These are phyloP conservation scores for Skeletonema grethae DNA, from an alignment of 108 stramenopile species.

Conservation along the genomic window DNA sequence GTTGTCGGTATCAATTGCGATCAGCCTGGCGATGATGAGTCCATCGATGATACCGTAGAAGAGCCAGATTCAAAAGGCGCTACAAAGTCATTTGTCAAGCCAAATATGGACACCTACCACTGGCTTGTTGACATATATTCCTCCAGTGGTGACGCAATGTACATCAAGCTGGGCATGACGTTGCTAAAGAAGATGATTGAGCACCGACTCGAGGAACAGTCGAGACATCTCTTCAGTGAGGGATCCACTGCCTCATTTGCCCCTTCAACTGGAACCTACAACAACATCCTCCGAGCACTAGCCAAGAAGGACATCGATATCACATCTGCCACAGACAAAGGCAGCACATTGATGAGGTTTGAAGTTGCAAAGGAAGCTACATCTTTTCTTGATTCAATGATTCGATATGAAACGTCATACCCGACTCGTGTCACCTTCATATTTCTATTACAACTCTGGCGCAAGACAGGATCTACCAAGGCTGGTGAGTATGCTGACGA, in stretches of 20 bases:
- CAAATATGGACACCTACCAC: constrained; percentile 40
- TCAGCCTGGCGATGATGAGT: neutral
- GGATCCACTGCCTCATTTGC: constrained; percentile 12
- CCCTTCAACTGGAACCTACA: constrained; percentile 42
- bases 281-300: constrained; percentile 40
- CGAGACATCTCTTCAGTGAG: neutral
- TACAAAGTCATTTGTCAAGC: constrained; percentile 11
- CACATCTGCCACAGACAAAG: neutral
- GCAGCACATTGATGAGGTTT: neutral
- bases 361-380: constrained; percentile 29
- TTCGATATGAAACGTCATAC: constrained; percentile 35
- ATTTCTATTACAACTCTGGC: constrained; percentile 45
- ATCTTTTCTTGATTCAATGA: constrained; percentile 34
- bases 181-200: constrained; percentile 35
- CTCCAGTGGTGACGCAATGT: constrained; percentile 8
- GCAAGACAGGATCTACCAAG: constrained; percentile 22
- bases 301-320: neutral
- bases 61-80: neutral
- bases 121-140: constrained; percentile 46
- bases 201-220: constrained; percentile 11
- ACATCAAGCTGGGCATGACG: constrained; percentile 19
- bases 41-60: neutral
- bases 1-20: constrained; percentile 10
- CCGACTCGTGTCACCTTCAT: constrained; percentile 36
- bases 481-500: constrained; percentile 50